A percentile compares a stretch with the other conserved stretches of the same genome.
phyloP scores from a whole-genome alignment of 768 basidiomycete genomes.

The Amanita muscaria region DNA sequence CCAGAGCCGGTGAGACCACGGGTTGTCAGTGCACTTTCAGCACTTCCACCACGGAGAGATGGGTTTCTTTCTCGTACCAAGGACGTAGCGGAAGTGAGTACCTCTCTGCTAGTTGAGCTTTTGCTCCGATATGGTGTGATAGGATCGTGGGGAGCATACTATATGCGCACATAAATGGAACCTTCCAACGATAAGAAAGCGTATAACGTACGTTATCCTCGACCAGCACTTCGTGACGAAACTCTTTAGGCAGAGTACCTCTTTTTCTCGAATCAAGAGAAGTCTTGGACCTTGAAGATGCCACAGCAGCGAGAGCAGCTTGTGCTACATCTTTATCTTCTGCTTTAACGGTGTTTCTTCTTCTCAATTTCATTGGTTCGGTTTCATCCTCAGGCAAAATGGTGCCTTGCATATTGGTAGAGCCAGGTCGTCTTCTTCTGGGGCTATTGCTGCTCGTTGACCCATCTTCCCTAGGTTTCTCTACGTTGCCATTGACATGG shows the following conservation, averaged over 20 bases:
- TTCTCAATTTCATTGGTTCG: not conserved
- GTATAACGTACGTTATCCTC: slow-evolving; percentile 2
- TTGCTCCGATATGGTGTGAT: slow-evolving; percentile 27
- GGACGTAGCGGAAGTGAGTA: slow-evolving; percentile 4
- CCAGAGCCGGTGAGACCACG: slow-evolving; percentile 23
- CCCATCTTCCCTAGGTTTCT: not conserved
- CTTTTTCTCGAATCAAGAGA: slow-evolving; percentile 32
- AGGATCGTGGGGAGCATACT: slow-evolving; percentile 29
- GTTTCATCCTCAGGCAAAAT: not conserved
- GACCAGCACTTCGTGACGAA: slow-evolving; percentile 24
- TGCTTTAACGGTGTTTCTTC: slow-evolving; percentile 11
- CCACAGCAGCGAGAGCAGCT: slow-evolving; percentile 54
- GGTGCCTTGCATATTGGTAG: not conserved
- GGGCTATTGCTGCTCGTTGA: not conserved
- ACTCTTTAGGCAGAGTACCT: slow-evolving; percentile 33
- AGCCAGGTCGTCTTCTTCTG: slow-evolving; percentile 3
- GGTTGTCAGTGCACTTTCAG: slow-evolving; percentile 48
- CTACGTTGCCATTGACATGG: not conserved
- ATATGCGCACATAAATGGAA: not conserved
- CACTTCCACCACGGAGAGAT: slow-evolving; percentile 54
- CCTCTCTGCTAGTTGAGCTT: not conserved
- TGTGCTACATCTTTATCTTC: slow-evolving; percentile 32
- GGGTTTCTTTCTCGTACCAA: slow-evolving; percentile 40
- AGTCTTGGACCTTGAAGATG: slow-evolving; percentile 41
- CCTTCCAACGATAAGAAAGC: not conserved